Conservation (phyloP, 2,329 filamentous ascomycete genomes). For the Colletotrichum theobromicola region DNA sequence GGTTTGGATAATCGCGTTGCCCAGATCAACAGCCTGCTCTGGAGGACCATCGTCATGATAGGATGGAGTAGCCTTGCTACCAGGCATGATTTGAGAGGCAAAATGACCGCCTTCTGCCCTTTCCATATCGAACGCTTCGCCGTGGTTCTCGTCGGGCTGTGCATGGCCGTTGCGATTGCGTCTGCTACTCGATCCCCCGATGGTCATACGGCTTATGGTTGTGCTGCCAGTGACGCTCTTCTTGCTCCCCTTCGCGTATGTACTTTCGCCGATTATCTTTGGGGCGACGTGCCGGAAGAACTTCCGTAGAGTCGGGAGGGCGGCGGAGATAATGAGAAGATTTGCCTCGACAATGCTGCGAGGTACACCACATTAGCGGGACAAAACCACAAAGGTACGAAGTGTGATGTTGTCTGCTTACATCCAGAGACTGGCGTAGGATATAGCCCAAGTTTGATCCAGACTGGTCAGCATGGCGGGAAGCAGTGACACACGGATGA, state of each 20-base stretch:
- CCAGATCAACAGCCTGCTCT: neutral
- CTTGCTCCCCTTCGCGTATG: neutral
- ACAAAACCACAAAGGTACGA: neutral
- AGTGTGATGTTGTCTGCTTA: constrained; percentile 6
- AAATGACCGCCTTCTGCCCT: neutral
- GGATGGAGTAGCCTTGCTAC: neutral
- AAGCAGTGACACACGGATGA: constrained; percentile 33
- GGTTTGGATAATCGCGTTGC: constrained; percentile 1
- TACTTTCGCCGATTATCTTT: constrained; percentile 14
- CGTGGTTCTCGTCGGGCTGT: neutral
- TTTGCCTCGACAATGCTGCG: constrained; percentile 39
- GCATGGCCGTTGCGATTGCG: neutral
- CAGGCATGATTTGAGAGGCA: neutral
- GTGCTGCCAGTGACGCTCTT: neutral
- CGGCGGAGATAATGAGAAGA: constrained; percentile 40
- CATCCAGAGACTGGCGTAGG: constrained; percentile 33
- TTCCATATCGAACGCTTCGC: neutral
- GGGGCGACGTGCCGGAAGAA: constrained; percentile 37
- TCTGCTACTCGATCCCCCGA: neutral
- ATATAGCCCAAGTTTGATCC: constrained; percentile 34
- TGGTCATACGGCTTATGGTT: neutral
- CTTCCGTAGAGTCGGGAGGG: constrained; percentile 38
- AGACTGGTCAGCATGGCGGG: constrained; percentile 26
- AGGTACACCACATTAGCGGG: neutral
- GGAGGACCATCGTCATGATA: neutral